Base-by-base conservation (phyloP, 306 rosid species). In the Canavalia gladiata region DNA sequence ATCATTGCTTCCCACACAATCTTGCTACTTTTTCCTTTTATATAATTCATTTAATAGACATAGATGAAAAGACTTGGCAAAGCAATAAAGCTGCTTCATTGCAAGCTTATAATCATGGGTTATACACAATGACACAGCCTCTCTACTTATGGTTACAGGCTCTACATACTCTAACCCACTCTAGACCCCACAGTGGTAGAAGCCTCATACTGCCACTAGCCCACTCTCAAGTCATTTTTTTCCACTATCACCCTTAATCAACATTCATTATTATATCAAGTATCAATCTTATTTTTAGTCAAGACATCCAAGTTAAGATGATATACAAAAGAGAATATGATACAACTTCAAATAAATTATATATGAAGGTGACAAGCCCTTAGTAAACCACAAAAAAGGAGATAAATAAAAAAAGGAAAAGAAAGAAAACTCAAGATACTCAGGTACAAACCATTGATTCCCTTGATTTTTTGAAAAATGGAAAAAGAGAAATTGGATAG, bases 171-270 rank as follows among this genome's bases (percentile, higher is more conserved):
- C 59, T 8, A 5, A 7, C 51, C 18, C 80, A 39, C 34, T 34
- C 52, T 75, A 75, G 25, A 75, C 47, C 70, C 55, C 68, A 75
- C 79, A 75, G 58, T 31, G 43, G 33, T 30, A 59, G 80, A 46
- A 60, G 71, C 42, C 52, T 18, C 25, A 18, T 18, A 46, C 25
- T 75, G 58, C 70, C 62, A 28, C 66, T 25, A 41, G 46, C 31
- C 33, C 69, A 60, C 49, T 25, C 59, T 11, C 8, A 52, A 52
- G 25, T 52, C 57, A 52, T 52, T 49, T 49, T 49, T n/a, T 49
- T 49, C 0, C 2, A 49, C 9, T 10, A 8, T 11, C 55, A 9
- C n/a, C 55, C 55, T 49, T 54, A 4, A 39, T 39, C 42, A 39
- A 28, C 3, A 46, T 18, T 46, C 13, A 45, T 33, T 58, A 51